Evolutionary conservation across 176 grass and related monocot species (phyloP).

Genomic region (Avena insularis): DNA sequence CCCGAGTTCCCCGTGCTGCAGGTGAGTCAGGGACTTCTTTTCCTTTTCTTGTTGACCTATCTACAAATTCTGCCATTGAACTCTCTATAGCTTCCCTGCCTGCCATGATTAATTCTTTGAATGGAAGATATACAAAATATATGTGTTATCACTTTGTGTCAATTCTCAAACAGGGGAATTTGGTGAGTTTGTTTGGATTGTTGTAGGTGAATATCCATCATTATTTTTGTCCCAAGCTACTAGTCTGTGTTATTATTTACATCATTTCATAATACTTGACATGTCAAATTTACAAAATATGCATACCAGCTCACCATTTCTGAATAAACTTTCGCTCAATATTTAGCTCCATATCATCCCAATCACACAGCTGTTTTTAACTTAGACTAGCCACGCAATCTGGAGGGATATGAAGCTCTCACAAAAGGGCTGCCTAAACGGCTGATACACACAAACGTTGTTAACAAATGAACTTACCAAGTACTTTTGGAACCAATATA

Average conservation of each 20-base stretch:
- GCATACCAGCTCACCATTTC: neutral
- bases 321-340: neutral
- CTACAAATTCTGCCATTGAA: slow-evolving; percentile 1
- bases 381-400: neutral
- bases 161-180: neutral
- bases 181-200: slow-evolving; percentile 7
- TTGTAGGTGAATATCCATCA: neutral
- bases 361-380: neutral
- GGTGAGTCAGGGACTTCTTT: slow-evolving; percentile 42
- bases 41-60: neutral
- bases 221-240: neutral
- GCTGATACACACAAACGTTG: neutral
- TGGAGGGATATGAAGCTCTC: neutral
- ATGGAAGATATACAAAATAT: neutral
- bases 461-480: neutral
- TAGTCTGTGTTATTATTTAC: neutral
- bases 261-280: neutral
- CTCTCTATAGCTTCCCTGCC: neutral
- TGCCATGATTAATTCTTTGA: neutral
- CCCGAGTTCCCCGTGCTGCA: slow-evolving; percentile 80
- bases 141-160: neutral
- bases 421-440: neutral
- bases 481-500: neutral
- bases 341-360: neutral
- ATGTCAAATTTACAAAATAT: neutral